Percentiles rank a stretch among this genome's conserved stretches.
Conservation (phyloP, 2,329 filamentous ascomycete species). For the Diplodia mutila region DNA sequence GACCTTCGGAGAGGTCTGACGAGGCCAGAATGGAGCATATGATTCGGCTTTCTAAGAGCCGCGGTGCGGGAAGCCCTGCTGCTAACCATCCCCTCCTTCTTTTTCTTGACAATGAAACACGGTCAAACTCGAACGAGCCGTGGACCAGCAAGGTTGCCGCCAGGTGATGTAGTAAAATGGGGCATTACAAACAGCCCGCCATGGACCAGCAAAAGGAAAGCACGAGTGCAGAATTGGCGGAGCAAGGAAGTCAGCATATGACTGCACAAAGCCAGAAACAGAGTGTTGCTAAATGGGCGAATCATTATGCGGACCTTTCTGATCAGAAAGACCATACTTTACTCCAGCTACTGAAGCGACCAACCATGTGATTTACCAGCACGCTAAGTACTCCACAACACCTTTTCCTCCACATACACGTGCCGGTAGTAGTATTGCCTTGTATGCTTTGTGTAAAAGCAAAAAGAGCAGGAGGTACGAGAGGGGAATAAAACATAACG, state of each 20-base stretch:
- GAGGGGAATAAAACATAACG: not conserved
- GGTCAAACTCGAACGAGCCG: no score
- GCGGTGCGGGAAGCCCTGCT: not conserved
- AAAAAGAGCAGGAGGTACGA: not conserved
- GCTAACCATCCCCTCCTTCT: not conserved
- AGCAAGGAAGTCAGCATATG: not conserved
- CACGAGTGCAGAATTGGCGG: not conserved
- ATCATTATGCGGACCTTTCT: not conserved
- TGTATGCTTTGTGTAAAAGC: not conserved
- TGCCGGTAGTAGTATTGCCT: not conserved
- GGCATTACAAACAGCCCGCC: not conserved
- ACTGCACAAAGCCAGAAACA: not conserved
- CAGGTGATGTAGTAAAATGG: not conserved
- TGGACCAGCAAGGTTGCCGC: not conserved
- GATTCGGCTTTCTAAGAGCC: not conserved
- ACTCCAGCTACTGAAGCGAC: not conserved
- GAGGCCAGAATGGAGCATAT: not conserved
- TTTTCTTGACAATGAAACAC: not conserved
- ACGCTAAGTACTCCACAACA: constrained; percentile 5
- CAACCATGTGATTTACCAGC: not conserved
- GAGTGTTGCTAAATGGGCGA: not conserved
- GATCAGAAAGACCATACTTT: not conserved
- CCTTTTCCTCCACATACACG: not conserved
- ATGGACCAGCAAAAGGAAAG: not conserved
- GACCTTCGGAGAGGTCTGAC: not conserved